Evolutionary conservation across 108 stramenopile genomes (phyloP).

Genomic region (Skeletonema grethae): DNA sequence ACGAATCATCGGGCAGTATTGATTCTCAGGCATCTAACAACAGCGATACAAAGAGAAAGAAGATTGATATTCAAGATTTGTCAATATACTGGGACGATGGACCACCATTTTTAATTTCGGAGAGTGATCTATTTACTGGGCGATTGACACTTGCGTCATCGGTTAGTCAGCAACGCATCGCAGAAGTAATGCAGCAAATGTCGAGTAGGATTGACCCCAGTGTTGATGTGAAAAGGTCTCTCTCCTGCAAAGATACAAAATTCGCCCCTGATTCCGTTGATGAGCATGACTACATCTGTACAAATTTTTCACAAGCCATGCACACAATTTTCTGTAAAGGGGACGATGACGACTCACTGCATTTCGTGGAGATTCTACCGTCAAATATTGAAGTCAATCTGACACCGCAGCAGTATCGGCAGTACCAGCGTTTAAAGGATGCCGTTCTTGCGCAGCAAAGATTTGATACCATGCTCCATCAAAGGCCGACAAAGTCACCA

Average conservation of each 20-base stretch:
- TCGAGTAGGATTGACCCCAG: slow-evolving; percentile 58
- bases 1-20: background rate
- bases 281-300: slow-evolving; percentile 33
- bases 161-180: slow-evolving; percentile 53
- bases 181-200: slow-evolving; percentile 68
- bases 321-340: slow-evolving; percentile 16
- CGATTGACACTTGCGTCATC: slow-evolving; percentile 49
- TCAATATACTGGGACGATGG: slow-evolving; percentile 82
- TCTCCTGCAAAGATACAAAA: slow-evolving; percentile 6
- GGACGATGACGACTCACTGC: slow-evolving; percentile 10
- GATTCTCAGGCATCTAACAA: slow-evolving; percentile 46
- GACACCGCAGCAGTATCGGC: slow-evolving; percentile 68
- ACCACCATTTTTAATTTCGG: slow-evolving; percentile 67
- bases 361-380: slow-evolving; percentile 67
- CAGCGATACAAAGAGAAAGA: slow-evolving; percentile 59
- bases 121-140: slow-evolving; percentile 58
- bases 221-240: slow-evolving; percentile 41
- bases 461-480: slow-evolving; percentile 83
- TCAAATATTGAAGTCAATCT: slow-evolving; percentile 49
- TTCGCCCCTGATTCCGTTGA: background rate
- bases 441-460: slow-evolving; percentile 77
- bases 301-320: slow-evolving; percentile 27
- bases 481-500: slow-evolving; percentile 57
- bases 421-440: slow-evolving; percentile 66
- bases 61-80: slow-evolving; percentile 60